Conservation (phyloP, 495 filamentous ascomycete genomes). For the Poronia punctata region DNA sequence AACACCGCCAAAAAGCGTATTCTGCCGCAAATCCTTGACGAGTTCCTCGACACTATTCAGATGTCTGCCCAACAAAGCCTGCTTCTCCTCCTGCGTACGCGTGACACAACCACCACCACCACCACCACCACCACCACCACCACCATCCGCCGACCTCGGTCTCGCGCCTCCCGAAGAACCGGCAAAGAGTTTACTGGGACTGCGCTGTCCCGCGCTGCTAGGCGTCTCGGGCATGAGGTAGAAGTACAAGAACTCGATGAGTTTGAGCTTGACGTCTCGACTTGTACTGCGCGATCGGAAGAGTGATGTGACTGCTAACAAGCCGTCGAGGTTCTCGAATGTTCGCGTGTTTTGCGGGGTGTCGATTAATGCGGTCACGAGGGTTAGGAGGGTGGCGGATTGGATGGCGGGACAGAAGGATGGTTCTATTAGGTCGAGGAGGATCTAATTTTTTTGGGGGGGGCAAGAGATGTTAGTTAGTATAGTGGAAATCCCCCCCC, state of each 20-base stretch:
- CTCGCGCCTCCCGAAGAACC: too few species aligned
- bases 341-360: slow-evolving; percentile 78
- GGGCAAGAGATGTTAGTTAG: not conserved
- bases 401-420: slow-evolving; percentile 89
- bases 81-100: slow-evolving; percentile 79
- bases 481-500: not conserved
- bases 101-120: slow-evolving; percentile 42
- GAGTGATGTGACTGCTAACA: slow-evolving; percentile 85
- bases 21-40: slow-evolving; percentile 82
- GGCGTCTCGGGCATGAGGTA: slow-evolving; percentile 92
- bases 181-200: slow-evolving; percentile 68
- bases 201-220: slow-evolving; percentile 52
- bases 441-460: slow-evolving; percentile 47
- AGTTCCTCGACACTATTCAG: slow-evolving; percentile 86
- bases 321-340: slow-evolving; percentile 88
- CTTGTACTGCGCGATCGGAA: slow-evolving; percentile 80
- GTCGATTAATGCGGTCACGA: slow-evolving; percentile 82
- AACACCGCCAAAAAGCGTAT: slow-evolving; percentile 57
- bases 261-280: slow-evolving; percentile 82
- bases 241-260: slow-evolving; percentile 95
- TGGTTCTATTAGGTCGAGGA: slow-evolving; percentile 90
- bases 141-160: slow-evolving; percentile 20
- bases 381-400: slow-evolving; percentile 77
- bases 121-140: slow-evolving; percentile 32
- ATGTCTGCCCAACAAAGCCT: slow-evolving; percentile 70